phyloP scores from a whole-genome alignment of 2,329 filamentous ascomycete genomes.

The Ascochyta pisi region DNA sequence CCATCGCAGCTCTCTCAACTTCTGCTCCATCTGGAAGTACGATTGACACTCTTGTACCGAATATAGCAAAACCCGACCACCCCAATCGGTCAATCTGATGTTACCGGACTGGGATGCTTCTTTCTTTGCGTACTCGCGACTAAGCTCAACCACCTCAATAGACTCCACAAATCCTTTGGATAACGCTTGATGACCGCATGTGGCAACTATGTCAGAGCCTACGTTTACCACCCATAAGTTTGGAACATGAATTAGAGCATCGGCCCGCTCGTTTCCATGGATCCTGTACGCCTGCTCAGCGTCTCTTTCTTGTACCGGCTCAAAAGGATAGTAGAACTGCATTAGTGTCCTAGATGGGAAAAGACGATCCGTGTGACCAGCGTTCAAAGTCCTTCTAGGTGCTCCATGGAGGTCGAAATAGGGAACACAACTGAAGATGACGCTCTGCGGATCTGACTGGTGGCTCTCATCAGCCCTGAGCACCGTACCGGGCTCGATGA shows the following conservation, averaged over 20 bases:
- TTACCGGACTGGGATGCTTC: conserved; percentile 15
- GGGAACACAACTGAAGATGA: conserved; percentile 42
- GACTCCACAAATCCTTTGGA: conserved; percentile 35
- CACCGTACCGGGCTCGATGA: conserved; percentile 45
- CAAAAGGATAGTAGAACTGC: conserved; percentile 43
- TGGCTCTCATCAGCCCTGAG: conserved; percentile 36
- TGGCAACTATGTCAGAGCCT: conserved; percentile 32
- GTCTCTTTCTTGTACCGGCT: conserved; percentile 40
- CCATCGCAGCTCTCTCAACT: conserved; percentile 26
- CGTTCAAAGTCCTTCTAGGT: background rate
- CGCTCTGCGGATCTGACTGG: conserved; percentile 26
- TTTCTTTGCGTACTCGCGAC: background rate
- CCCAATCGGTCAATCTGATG: conserved; percentile 32
- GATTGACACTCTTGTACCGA: conserved; percentile 29
- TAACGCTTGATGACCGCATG: conserved; percentile 34
- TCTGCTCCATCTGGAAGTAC: conserved; percentile 44
- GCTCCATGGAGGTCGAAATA: conserved; percentile 31
- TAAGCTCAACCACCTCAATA: conserved; percentile 22
- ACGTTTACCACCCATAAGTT: conserved; percentile 44
- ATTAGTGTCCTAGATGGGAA: conserved; percentile 38
- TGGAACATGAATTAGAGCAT: conserved; percentile 37
- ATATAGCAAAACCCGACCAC: conserved; percentile 32
- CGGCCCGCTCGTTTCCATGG: conserved; percentile 25
- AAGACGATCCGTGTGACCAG: conserved; percentile 12
- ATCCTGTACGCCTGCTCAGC: conserved; percentile 39